Conservation (phyloP, 768 basidiomycete genomes). For the Leccinum incarnatum region DNA sequence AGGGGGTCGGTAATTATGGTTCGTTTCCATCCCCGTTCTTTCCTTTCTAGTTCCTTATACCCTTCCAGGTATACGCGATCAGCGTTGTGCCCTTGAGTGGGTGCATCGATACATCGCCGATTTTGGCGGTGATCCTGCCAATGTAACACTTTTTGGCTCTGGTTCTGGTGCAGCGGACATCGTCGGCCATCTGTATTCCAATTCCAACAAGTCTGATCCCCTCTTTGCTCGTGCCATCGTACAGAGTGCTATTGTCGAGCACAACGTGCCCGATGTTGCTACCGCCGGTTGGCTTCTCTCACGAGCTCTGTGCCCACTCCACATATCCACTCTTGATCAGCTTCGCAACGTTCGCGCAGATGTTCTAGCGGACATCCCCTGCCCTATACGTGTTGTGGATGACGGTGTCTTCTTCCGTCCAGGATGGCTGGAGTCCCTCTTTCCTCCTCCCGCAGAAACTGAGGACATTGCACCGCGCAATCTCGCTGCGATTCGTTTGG, state of each 20-base stretch:
- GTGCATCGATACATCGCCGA: slow-evolving; percentile 53
- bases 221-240: slow-evolving; percentile 72
- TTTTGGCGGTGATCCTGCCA: slow-evolving; percentile 65
- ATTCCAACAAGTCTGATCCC: slow-evolving; percentile 53
- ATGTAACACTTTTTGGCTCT: slow-evolving; percentile 43
- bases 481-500: slow-evolving; percentile 23
- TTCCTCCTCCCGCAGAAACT: slow-evolving; percentile 31
- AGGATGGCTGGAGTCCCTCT: slow-evolving; percentile 52
- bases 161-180: slow-evolving; percentile 52
- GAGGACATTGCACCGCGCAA: slow-evolving; percentile 22
- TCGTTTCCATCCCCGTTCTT: slow-evolving; percentile 19
- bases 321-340: slow-evolving; percentile 54
- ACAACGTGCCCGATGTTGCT: slow-evolving; percentile 55
- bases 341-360: slow-evolving; percentile 59
- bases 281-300: slow-evolving; percentile 67
- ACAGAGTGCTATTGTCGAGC: slow-evolving; percentile 68
- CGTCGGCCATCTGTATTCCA: slow-evolving; percentile 61
- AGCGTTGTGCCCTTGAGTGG: slow-evolving; percentile 64
- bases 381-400: slow-evolving; percentile 57
- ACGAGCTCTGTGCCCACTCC: slow-evolving; percentile 56
- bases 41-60: slow-evolving; percentile 4
- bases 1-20: slow-evolving; percentile 80
- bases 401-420: slow-evolving; percentile 67
- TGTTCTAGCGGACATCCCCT: slow-evolving; percentile 51
- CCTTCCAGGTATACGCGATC: slow-evolving; percentile 57